A percentile compares a stretch with the other conserved stretches of the same genome.
These are phyloP conservation scores for Leccinum griseonigrum DNA, from an alignment of 1,284 basidiomycete genomes.

Conservation along the genomic window DNA sequence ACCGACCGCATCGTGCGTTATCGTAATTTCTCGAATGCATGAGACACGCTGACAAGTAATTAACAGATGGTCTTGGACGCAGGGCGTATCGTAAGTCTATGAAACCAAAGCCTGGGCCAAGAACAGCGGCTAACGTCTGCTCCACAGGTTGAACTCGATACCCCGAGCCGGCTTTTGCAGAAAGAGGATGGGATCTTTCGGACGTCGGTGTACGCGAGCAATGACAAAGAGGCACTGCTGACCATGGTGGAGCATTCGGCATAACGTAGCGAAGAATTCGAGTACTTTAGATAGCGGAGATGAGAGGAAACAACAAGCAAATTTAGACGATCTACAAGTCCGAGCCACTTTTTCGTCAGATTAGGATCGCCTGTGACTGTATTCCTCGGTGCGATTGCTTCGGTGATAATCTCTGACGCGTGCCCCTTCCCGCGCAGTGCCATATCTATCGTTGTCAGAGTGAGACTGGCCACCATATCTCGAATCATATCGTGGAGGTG, in stretches of 20 bases:
- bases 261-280: conserved; percentile 5
- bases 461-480: conserved; percentile 35
- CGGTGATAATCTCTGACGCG: conserved; percentile 63
- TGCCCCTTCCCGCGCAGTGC: conserved; percentile 39
- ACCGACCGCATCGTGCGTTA: conserved; percentile 34
- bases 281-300: conserved; percentile 8
- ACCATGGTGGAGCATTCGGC: conserved; percentile 1
- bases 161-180: conserved; percentile 3
- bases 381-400: conserved; percentile 46
- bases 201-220: conserved; percentile 5
- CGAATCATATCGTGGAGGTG: conserved; percentile 49
- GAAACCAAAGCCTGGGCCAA: not conserved
- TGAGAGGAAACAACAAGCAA: conserved; percentile 4
- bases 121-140: not conserved
- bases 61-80: conserved; percentile 15
- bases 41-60: not conserved
- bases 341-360: conserved; percentile 10
- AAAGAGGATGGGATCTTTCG: conserved; percentile 3
- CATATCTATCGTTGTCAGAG: conserved; percentile 44
- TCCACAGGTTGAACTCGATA: conserved; percentile 8
- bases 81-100: conserved; percentile 10
- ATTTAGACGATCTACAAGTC: conserved; percentile 5
- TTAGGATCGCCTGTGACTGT: conserved; percentile 39
- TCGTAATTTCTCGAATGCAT: not conserved
- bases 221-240: conserved; percentile 5